Percentiles rank a stretch among this genome's conserved stretches.
These are phyloP conservation scores for Penicillium sp. DNA, from an alignment of 2,329 filamentous ascomycete genomes.

Conservation along the genomic window DNA sequence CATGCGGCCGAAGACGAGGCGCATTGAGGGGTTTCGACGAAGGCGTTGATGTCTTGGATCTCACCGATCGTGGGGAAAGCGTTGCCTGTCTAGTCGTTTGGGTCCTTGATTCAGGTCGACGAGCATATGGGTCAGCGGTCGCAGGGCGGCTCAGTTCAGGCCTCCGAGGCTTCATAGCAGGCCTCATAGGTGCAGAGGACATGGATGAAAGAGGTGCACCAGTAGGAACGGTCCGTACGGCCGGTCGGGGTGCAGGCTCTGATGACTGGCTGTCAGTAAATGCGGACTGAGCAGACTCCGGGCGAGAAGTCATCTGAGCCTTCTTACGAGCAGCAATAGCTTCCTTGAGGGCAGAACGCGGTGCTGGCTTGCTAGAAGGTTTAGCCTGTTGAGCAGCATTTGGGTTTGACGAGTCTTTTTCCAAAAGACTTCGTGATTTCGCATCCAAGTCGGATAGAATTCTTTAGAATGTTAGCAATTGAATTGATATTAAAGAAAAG, in stretches of 20 bases:
- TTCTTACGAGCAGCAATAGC: conserved; percentile 81
- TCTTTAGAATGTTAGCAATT: conserved; percentile 44
- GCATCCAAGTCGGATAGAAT: conserved; percentile 77
- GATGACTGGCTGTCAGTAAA: conserved; percentile 46
- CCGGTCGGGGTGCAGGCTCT: conserved; percentile 33
- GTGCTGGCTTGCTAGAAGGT: background rate
- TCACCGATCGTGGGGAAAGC: conserved; percentile 24
- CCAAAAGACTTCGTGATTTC: conserved; percentile 75
- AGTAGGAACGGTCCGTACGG: conserved; percentile 38
- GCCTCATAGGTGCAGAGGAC: conserved; percentile 61
- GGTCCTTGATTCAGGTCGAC: conserved; percentile 48
- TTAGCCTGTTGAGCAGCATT: conserved; percentile 29
- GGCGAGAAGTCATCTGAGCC: conserved; percentile 53
- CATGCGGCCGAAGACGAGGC: conserved; percentile 35
- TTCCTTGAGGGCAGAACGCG: conserved; percentile 67
- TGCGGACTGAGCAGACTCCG: conserved; percentile 58
- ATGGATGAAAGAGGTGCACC: conserved; percentile 43
- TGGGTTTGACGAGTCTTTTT: conserved; percentile 78
- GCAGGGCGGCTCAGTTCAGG: conserved; percentile 38
- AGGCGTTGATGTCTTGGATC: conserved; percentile 32
- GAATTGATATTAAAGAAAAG: background rate
- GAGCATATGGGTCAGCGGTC: conserved; percentile 36
- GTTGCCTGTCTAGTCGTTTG: conserved; percentile 14
- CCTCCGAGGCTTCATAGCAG: conserved; percentile 36
- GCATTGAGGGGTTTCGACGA: conserved; percentile 29